Percentiles rank a stretch among this genome's conserved stretches.
Evolutionary conservation across 2,329 filamentous ascomycete genomes (phyloP).

Genomic region (Thielaviopsis populi): DNA sequence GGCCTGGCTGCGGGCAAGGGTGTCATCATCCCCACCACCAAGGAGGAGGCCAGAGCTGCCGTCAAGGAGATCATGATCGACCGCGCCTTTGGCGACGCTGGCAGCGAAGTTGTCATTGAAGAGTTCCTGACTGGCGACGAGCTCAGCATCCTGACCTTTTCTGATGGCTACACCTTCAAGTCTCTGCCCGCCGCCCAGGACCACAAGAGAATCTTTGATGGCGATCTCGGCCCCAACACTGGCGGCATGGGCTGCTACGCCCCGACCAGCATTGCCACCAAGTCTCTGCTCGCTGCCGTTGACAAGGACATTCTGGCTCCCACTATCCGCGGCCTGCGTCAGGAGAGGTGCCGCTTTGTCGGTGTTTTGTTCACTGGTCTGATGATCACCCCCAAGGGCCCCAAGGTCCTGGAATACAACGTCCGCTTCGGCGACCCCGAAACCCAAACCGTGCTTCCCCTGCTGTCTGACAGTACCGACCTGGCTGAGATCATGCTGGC

Average conservation of each 20-base stretch:
- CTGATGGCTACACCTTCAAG: conserved; percentile 71
- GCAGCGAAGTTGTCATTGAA: conserved; percentile 86
- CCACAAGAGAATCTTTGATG: conserved; percentile 88
- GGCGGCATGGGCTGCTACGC: conserved; percentile 98
- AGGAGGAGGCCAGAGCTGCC: conserved; percentile 67
- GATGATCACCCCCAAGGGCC: conserved; percentile 73
- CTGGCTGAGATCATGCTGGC: conserved; percentile 80
- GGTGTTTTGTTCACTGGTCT: conserved; percentile 79
- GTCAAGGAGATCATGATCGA: conserved; percentile 83
- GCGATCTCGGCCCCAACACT: conserved; percentile 81
- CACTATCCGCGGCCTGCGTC: conserved; percentile 75
- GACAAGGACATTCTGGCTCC: conserved; percentile 75
- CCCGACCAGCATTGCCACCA: conserved; percentile 65
- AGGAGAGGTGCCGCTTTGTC: conserved; percentile 57
- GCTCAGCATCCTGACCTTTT: conserved; percentile 79
- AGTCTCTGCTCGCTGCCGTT: conserved; percentile 60
- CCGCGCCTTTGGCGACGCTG: conserved; percentile 71
- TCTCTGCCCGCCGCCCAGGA: conserved; percentile 86
- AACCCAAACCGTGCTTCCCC: conserved; percentile 69
- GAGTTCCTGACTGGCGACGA: conserved; percentile 87
- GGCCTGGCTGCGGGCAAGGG: conserved; percentile 91
- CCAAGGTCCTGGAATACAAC: conserved; percentile 83
- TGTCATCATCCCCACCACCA: conserved; percentile 71
- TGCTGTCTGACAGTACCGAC: conserved; percentile 65
- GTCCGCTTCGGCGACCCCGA: conserved; percentile 87